Evolutionary conservation across 169 alveolate species (phyloP).

Genomic region (Cryptosporidium ubiquitum): DNA sequence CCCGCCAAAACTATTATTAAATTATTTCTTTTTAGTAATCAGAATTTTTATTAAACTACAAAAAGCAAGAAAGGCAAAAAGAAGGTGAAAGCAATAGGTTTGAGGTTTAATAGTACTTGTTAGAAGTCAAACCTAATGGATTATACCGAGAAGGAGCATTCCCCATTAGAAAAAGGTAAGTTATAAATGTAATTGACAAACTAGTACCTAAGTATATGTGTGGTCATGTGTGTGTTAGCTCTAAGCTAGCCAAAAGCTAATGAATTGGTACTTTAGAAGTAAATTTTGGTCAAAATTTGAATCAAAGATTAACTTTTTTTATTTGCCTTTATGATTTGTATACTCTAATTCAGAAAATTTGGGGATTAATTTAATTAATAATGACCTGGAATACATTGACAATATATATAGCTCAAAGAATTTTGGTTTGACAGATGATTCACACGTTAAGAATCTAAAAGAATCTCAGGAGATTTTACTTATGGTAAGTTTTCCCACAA

Average conservation of each 20-base stretch:
- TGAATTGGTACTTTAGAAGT: not conserved
- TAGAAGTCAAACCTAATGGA: not conserved
- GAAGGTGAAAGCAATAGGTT: not conserved
- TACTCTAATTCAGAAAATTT: conserved; percentile 10
- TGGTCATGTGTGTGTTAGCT: not conserved
- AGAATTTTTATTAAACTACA: not conserved
- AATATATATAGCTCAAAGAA: conserved; percentile 15
- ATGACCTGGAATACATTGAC: conserved; percentile 47
- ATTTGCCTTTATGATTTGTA: not conserved
- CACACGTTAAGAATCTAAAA: not conserved
- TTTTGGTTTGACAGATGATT: not conserved
- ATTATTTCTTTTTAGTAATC: not conserved
- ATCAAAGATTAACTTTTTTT: not conserved
- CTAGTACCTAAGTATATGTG: not conserved
- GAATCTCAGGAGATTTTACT: conserved; percentile 28
- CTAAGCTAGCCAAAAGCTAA: not conserved
- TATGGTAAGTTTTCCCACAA: conserved; percentile 13
- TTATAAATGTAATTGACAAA: not conserved
- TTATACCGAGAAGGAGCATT: not conserved
- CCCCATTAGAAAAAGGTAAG: not conserved
- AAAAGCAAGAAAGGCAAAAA: not conserved
- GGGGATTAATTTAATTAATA: not conserved
- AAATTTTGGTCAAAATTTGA: not conserved
- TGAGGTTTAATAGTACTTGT: not conserved
- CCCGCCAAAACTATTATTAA: not conserved